Percentiles rank a stretch among this genome's conserved stretches.
Conservation (phyloP, 169 alveolate genomes). For the Toxoplasma gondii region DNA sequence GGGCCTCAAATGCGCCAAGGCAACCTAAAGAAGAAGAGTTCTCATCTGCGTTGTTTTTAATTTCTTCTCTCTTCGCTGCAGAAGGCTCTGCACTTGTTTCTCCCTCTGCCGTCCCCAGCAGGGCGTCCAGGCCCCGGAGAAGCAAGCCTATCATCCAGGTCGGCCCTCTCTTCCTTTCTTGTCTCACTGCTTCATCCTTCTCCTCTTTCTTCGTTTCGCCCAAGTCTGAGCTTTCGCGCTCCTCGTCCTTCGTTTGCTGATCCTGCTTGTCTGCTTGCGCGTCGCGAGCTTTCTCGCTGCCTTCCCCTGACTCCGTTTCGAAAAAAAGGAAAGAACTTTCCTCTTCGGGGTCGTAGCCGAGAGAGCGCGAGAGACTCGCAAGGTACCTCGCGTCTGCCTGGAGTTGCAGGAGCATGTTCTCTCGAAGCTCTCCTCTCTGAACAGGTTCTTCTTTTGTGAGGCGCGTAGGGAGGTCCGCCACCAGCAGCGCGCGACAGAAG, state of each 20-base stretch:
- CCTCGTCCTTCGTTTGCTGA: not conserved
- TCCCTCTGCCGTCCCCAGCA: not conserved
- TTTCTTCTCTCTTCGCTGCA: not conserved
- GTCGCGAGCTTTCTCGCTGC: not conserved
- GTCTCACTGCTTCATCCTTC: not conserved
- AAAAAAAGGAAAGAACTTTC: not conserved
- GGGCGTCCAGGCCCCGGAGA: not conserved
- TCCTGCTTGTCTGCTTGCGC: not conserved
- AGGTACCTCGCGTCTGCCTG: conserved; percentile 18
- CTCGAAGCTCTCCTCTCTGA: not conserved
- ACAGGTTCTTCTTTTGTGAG: not conserved
- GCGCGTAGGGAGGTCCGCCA: not conserved
- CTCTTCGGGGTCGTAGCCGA: not conserved
- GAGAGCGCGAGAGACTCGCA: not conserved
- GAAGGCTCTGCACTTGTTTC: not conserved
- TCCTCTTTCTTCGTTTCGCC: not conserved
- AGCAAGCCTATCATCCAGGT: conserved; percentile 5
- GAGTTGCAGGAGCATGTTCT: conserved; percentile 19
- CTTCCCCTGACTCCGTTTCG: not conserved
- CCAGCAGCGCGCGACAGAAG: conserved; percentile 4
- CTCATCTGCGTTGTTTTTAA: not conserved
- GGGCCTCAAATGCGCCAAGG: not conserved
- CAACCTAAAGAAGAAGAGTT: not conserved
- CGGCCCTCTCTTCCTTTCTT: not conserved
- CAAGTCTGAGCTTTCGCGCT: not conserved